phyloP scores from a whole-genome alignment of 2,329 filamentous ascomycete species.

The Cladosporium sphaerospermum region DNA sequence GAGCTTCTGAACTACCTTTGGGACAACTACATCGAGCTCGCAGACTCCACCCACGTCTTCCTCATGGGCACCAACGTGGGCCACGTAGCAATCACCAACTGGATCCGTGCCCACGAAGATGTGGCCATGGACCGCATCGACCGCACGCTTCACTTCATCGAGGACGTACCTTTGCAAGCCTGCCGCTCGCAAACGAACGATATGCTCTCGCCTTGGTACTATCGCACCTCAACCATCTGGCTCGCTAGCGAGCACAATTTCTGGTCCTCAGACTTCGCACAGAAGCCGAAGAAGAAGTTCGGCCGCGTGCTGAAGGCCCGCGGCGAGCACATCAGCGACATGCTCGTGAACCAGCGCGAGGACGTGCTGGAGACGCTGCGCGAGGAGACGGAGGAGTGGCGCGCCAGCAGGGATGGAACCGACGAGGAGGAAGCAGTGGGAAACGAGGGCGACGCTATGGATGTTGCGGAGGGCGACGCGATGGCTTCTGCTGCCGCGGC shows the following conservation, averaged over 20 bases:
- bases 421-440: slow-evolving; percentile 10
- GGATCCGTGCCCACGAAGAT: slow-evolving; percentile 64
- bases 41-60: slow-evolving; percentile 65
- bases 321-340: slow-evolving; percentile 46
- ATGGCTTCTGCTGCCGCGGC: neutral
- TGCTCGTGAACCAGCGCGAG: slow-evolving; percentile 49
- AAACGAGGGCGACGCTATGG: neutral
- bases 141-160: slow-evolving; percentile 75
- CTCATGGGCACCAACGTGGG: slow-evolving; percentile 86
- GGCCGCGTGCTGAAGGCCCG: slow-evolving; percentile 46
- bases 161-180: slow-evolving; percentile 65
- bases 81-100: slow-evolving; percentile 73
- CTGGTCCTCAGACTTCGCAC: slow-evolving; percentile 58
- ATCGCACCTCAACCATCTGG: slow-evolving; percentile 70
- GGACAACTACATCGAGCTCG: slow-evolving; percentile 91
- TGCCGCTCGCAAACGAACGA: slow-evolving; percentile 62
- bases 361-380: slow-evolving; percentile 45
- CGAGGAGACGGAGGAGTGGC: slow-evolving; percentile 36
- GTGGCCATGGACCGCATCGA: slow-evolving; percentile 60
- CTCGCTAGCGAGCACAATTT: slow-evolving; percentile 69
- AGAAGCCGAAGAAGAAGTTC: slow-evolving; percentile 52
- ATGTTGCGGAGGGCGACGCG: neutral
- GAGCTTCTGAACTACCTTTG: slow-evolving; percentile 81
- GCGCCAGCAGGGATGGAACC: neutral
- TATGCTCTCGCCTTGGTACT: slow-evolving; percentile 78